Base-by-base conservation (phyloP, 1,139 yeast genomes). In the Lodderomyces margitis region DNA sequence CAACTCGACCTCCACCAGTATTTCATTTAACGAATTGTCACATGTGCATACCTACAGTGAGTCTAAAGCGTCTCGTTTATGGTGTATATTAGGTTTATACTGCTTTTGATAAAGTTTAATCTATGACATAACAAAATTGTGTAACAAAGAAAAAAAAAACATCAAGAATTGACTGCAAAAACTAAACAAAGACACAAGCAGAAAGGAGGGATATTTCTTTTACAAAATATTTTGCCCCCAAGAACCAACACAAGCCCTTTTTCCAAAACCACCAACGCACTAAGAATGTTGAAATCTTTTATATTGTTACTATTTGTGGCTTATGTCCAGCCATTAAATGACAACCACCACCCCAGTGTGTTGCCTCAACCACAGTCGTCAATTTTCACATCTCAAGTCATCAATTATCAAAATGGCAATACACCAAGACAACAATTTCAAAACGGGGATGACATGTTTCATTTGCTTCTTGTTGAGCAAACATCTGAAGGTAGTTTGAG, bases 41-140 rank as follows among this genome's bases (percentile, higher is more conserved):
- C 8, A 11, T 3, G 24, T 32, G 5, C 10, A 19, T 19, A 4
- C 20, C 6, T 6, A n/a, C 16, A n/a, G 17, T 20, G 35, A 32
- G 24, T 20, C 24, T 9, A 32, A 32, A 32, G 36, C 27, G 3
- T 33, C 19, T 21, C 24, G 25, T 4, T 8, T 14, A n/a, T 33
- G n/a, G 27, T 33, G 36, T 33, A 33, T 33, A 33, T 33, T 33
- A 5, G 27, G 27, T 20, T 33, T 33, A 21, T 33, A 33, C n/a
- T 33, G 36, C 12, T 21, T 33, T 10, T 33, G 14, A 31, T 16
- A 31, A 31, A 31, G 10, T 21, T 21, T 28, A 15, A 25, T 24
- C 27, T 24, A 6, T 3, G 30, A 15, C 32, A 28, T 28, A 28
- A 6, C 30, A 25, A 25, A 25, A 25, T 28, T 33, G 36, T 10